Conservation (phyloP, 306 rosid genomes). For the Pyrus bretschneideri region DNA sequence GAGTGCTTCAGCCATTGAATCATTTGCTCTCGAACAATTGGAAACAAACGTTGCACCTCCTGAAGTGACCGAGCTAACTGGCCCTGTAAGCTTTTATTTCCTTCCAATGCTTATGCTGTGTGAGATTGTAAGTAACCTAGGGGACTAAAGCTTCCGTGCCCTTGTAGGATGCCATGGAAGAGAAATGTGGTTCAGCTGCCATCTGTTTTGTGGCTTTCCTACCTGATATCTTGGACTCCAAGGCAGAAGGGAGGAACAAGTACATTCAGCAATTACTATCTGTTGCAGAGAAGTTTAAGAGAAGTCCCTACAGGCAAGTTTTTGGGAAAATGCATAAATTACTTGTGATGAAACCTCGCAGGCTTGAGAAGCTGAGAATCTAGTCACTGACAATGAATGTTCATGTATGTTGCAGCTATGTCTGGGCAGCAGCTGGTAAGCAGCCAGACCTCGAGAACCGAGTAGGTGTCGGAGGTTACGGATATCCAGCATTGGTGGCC, state of each 20-base stretch:
- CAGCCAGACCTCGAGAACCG: conserved; percentile 83
- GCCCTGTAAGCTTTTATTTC: conserved; percentile 48
- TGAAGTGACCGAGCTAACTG: conserved; percentile 80
- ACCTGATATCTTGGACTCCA: conserved; percentile 94
- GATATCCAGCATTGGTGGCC: conserved; percentile 97
- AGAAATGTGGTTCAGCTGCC: conserved; percentile 89
- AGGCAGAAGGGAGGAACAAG: conserved; percentile 92
- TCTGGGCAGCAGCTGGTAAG: conserved; percentile 90
- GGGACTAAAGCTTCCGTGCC: background rate
- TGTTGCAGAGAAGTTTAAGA: conserved; percentile 89
- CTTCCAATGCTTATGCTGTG: conserved; percentile 2
- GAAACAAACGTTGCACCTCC: conserved; percentile 88
- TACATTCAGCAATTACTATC: conserved; percentile 71
- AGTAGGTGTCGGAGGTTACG: conserved; percentile 98
- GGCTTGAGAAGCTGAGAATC: background rate
- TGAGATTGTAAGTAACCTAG: background rate
- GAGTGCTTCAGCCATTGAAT: conserved; percentile 75
- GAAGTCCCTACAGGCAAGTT: conserved; percentile 81
- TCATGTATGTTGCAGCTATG: conserved; percentile 45
- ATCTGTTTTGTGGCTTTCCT: conserved; percentile 95
- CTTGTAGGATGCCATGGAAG: conserved; percentile 74
- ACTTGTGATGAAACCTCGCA: background rate
- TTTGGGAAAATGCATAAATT: background rate
- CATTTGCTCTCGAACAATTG: conserved; percentile 79
- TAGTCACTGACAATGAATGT: background rate